Evolutionary conservation across 768 basidiomycete species (phyloP), one percentile per base, ranked within the genome.

Genomic region (Suillus cothurnatus): DNA sequence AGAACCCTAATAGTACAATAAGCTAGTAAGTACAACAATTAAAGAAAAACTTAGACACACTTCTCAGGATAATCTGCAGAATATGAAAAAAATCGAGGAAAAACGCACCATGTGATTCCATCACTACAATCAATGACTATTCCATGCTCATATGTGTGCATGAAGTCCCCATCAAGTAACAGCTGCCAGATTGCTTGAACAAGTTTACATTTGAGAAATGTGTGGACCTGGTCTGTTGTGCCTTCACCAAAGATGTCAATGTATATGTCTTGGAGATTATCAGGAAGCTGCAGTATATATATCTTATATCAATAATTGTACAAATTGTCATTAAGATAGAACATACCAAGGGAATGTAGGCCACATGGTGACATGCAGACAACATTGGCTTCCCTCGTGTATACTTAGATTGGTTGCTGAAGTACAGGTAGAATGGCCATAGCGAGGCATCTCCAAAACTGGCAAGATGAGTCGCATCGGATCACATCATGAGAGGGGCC

Each of bases 21-120:
- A n/a, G n/a, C n/a, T n/a, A n/a, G n/a, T n/a, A n/a, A n/a, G n/a
- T n/a, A n/a, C n/a, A n/a, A n/a, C n/a, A n/a, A n/a, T n/a, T n/a
- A n/a, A n/a, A n/a, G n/a, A n/a, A n/a, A n/a, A n/a, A n/a, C n/a
- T n/a, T n/a, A n/a, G n/a, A n/a, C n/a, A n/a, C n/a, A n/a, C n/a
- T 63, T 63, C 39, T 74, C 72, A 3, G 69, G 72, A 52, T 72
- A 74, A 63, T 73, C 72, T 14, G 67, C 72, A 2, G 69, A 67
- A 36, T 73, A 74, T 11, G 69, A 68, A 9, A 72, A 72, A 38
- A 72, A 65, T 1, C 66, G 61, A 26, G 71, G 71, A 28, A 67
- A 72, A 19, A 72, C 38, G 2, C 57, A 62, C 8, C 67, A 61
- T 32, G 31, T 45, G 26, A 72, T 58, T 19, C 67, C 67, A 62